Conservation (phyloP, 306 rosid species). For the Chamaecrista fasciculata region DNA sequence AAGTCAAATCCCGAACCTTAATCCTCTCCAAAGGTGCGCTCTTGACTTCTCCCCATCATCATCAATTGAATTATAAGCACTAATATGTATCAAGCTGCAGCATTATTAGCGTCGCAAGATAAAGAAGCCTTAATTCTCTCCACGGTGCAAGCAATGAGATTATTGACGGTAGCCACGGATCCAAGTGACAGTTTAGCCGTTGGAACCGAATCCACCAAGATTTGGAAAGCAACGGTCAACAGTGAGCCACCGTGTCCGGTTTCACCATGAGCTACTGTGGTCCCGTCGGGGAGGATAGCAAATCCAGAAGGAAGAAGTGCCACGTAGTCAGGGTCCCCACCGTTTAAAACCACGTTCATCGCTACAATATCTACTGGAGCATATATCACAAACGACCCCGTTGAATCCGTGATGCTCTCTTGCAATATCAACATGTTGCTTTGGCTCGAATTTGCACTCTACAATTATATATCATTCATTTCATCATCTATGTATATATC, state of each 20-base stretch:
- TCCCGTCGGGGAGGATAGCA: conserved; percentile 91
- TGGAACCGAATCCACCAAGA: conserved; percentile 89
- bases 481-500: too few species aligned
- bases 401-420: conserved; percentile 84
- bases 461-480: not conserved
- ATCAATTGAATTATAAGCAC: too few species aligned
- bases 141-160: conserved; percentile 89
- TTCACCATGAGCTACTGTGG: conserved; percentile 39
- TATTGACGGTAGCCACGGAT: conserved; percentile 91
- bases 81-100: too few species aligned
- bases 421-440: conserved; percentile 93
- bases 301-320: conserved; percentile 97
- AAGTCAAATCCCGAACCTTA: conserved; percentile 99
- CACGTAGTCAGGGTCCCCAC: conserved; percentile 93
- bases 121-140: conserved; percentile 88
- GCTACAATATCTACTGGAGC: conserved; percentile 92
- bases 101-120: conserved; percentile 56
- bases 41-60: conserved; percentile 82
- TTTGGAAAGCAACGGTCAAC: conserved; percentile 90
- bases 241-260: conserved; percentile 73
- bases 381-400: conserved; percentile 78
- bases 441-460: conserved; percentile 98
- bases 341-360: conserved; percentile 84
- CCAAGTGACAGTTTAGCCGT: conserved; percentile 94
- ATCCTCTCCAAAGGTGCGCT: conserved; percentile 86